A percentile compares a stretch with the other conserved stretches of the same genome.
Conservation (phyloP, 208 protist species). For the Leishmania gerbilli region DNA sequence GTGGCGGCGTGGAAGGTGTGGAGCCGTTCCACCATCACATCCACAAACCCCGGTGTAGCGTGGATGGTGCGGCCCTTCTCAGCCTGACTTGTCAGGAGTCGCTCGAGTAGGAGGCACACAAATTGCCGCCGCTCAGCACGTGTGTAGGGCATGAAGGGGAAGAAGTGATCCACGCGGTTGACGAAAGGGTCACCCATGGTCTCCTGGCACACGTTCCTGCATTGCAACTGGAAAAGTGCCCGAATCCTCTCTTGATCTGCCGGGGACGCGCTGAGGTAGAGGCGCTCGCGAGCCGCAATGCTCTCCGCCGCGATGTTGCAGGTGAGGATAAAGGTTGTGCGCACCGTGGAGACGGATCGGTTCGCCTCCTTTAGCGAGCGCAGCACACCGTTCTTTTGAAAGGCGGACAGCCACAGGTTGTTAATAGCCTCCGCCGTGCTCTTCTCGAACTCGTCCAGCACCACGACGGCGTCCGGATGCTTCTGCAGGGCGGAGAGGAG, state of each 20-base stretch:
- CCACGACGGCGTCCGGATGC: slow-evolving; percentile 72
- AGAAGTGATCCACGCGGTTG: slow-evolving; percentile 84
- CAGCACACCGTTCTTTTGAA: slow-evolving; percentile 85
- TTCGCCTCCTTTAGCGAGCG: slow-evolving; percentile 80
- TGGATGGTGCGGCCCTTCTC: slow-evolving; percentile 43
- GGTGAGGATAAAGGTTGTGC: slow-evolving; percentile 81
- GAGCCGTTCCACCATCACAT: slow-evolving; percentile 41
- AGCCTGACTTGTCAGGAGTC: slow-evolving; percentile 53
- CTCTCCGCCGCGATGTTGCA: slow-evolving; percentile 73
- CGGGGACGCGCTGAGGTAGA: slow-evolving; percentile 42
- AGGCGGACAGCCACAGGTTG: slow-evolving; percentile 87
- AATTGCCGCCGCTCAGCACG: slow-evolving; percentile 53
- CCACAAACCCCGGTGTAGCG: slow-evolving; percentile 64
- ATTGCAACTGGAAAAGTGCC: slow-evolving; percentile 41
- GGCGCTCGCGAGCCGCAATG: slow-evolving; percentile 37
- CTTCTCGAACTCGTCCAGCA: slow-evolving; percentile 92
- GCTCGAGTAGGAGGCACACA: slow-evolving; percentile 69
- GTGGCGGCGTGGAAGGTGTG: slow-evolving; percentile 76
- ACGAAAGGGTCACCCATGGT: slow-evolving; percentile 81
- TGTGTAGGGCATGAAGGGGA: slow-evolving; percentile 84
- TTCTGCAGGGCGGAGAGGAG: slow-evolving; percentile 74
- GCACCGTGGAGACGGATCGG: slow-evolving; percentile 72
- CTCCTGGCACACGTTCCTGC: slow-evolving; percentile 48
- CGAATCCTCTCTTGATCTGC: slow-evolving; percentile 51
- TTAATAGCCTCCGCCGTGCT: slow-evolving; percentile 78